Base-by-base conservation (phyloP, 306 rosid species). In the Elaeagnus macrophylla region DNA sequence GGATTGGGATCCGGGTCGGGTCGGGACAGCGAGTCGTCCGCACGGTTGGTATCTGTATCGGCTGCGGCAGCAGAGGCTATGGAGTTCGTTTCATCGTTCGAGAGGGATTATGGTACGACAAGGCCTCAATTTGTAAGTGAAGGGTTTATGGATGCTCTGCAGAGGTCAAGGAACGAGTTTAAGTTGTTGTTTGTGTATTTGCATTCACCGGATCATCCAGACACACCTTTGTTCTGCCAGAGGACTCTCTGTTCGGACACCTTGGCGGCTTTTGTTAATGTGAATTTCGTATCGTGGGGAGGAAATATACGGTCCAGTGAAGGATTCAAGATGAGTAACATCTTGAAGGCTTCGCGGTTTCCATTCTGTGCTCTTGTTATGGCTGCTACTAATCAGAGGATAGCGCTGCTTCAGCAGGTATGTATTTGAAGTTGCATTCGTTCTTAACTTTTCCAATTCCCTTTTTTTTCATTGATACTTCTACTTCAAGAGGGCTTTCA, bases 321-420 rank as follows among this genome's bases (percentile, higher is more conserved):
- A 67, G 99, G 99, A 7, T 93, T 93, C 74, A 93, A 87, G 95
- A 93, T 87, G 99, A 82, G 96, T 68, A 87, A 93, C 41, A 84
- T 94, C 65, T 76, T 93, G 76, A 93, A 93, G 75, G 99, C 99
- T 10, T 87, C 99, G 0, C 43, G 95, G n/a, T 93, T 74, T 51
- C 99, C 99, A 1, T 93, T 93, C 56, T 93, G 99, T 69, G 99
- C 96, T 12, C 79, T 84, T 6, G 99, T 93, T 10, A 87, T 87
- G 96, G 88, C 94, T 0, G 85, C 99, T 5, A 77, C 96, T 2
- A 93, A 93, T 62, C 99, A 87, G 73, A 80, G 99, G 75, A 93
- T 93, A 7, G 90, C 94, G 1, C 69, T 93, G 54, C 96, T 87
- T 74, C 96, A 93, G 67, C 99, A 82, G 96, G 99, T 84, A 66